Evolutionary conservation across 306 rosid genomes (phyloP), one percentile per base, ranked within the genome.

Genomic region (Lathyrus tuberosus): DNA sequence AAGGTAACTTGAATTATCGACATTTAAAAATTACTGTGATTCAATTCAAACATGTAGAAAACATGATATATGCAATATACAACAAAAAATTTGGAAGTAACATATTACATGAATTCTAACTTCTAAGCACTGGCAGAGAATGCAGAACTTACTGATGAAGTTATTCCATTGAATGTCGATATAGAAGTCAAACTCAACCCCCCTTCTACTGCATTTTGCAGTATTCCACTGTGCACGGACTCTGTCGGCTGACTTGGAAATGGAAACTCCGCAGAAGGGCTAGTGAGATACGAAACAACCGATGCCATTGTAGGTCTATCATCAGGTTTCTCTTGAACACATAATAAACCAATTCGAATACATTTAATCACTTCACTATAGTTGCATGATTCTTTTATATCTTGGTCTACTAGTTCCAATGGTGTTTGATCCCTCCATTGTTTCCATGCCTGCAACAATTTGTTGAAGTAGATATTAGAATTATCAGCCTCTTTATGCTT

Each of bases 361-460:
- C 76, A 68, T 31, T 69, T 79, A 1, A 74, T n/a, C 4, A 57
- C 76, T 74, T 79, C 83, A 68, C 14, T 35, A 0, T 68, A 42
- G 15, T 71, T 42, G 24, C 51, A 17, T 16, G 75, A 73, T 43
- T 68, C 76, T 73, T 43, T 68, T 10, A 79, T 58, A 35, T 62
- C 35, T 37, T 46, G 69, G 76, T 79, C 83, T 53, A 79, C 35
- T 69, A 74, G 11, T 37, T 68, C 38, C n/a, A 79, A 35, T 5
- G 79, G 80, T 31, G 65, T 67, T 17, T 78, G 76, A 70, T 81
- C 70, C 41, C 47, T 71, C 84, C 88, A 83, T 5, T 73, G 74
- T 67, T 66, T 69, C 91, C 88, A 86, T 6, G 78, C 81, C 91
- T 83, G 78, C 57, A 73, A 65, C 31, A 65, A 18, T 49, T 33